Base-by-base conservation (phyloP, 2,329 filamentous ascomycete genomes). In the Botryotinia globosa region DNA sequence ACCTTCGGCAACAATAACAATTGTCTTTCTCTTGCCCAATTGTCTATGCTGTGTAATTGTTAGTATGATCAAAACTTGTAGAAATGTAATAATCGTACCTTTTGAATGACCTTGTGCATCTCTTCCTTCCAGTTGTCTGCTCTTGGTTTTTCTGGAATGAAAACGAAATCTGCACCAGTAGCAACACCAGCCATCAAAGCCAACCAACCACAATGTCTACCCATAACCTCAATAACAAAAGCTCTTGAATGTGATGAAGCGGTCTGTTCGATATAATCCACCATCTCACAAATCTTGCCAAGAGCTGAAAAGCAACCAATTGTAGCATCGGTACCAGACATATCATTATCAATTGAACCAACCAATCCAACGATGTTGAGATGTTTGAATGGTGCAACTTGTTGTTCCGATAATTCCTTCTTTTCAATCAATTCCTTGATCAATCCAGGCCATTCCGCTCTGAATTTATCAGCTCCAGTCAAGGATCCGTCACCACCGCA, bases 191-290 rank as follows among this genome's bases (percentile, higher is more conserved):
- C 92, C 91, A 98, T 98, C 74, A 99, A 87, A 58, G 96, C 96
- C 75, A 99, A 86, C 96, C 96, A 99, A 75, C 96, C 96, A 82
- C 96, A 99, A 83, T 99, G 95, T 74, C 96, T 89, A 67, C 96
- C 96, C 96, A 99, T 99, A 79, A 99, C 96, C 82, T 98, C 96
- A 75, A 99, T 92, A 73, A 99, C 94, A 82, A 99, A 99, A 56
- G 96, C 96, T 78, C 96, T 88, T 76, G 97, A 97, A 83, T 99
- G 96, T 42, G 94, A 98, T 54, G 91, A 91, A 69, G 95, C 95
- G 0, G 96, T 98, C 32, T 95, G 94, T 83, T 99, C 95, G 78
- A 99, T 97, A 80, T 94, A 95, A 84, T 99, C 96, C 73, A 99
- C 93, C 80, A 95, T 93, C 81, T 98, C 92, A 83, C 95, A 98